Evolutionary conservation across 495 filamentous ascomycete genomes (phyloP), one percentile per base, ranked within the genome.

Genomic region (Filosporella fistucella): DNA sequence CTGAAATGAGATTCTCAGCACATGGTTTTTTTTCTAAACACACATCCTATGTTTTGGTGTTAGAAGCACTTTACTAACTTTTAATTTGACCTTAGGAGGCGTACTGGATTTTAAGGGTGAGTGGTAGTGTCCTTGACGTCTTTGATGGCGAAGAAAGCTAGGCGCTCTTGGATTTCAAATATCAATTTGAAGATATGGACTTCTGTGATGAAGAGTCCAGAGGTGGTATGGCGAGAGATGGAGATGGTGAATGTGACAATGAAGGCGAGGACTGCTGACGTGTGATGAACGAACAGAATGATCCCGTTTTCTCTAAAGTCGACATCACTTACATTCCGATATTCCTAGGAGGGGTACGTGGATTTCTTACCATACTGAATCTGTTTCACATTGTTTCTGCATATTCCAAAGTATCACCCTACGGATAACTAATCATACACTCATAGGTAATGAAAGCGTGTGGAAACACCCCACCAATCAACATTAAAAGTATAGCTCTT

Each of bases 401-500:
- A n/a, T n/a, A n/a, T n/a, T n/a, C n/a, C n/a, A n/a, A n/a, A n/a
- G n/a, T n/a, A n/a, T n/a, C n/a, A n/a, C n/a, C n/a, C n/a, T n/a
- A n/a, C n/a, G n/a, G n/a, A n/a, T n/a, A n/a, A n/a, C n/a, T n/a
- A n/a, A n/a, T n/a, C n/a, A n/a, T n/a, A n/a, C n/a, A n/a, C n/a
- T n/a, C n/a, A n/a, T n/a, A n/a, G n/a, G n/a, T 89, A 44, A 83
- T 89, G 75, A 74, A 82, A 39, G 65, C 59, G 4, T 83, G 77
- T 58, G 72, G 70, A 21, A 88, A 85, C 53, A 78, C 60, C 5
- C 58, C 83, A 2, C 85, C 85, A 1, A 67, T 88, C 26, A 62
- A 71, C 14, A 79, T 88, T 64, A 86, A 84, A 60, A 88, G 83
- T 85, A 61, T 17, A 22, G 4, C 42, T 26, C 24, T 24, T 32